Percentiles rank a stretch among this genome's conserved stretches.
These are phyloP conservation scores for Camelina sativa DNA, from an alignment of 345 rosid genomes.

Conservation along the genomic window DNA sequence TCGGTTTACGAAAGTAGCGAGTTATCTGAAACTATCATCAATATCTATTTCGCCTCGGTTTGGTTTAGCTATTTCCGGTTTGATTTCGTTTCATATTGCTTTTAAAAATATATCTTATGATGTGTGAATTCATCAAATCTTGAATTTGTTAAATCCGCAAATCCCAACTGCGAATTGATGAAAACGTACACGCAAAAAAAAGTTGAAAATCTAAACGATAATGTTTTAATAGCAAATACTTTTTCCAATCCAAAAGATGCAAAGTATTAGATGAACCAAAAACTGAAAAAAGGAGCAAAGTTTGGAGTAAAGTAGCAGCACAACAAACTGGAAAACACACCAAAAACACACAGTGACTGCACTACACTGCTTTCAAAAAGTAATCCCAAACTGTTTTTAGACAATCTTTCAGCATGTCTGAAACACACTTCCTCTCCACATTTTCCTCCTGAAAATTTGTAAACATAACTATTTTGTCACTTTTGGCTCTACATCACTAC, in stretches of 20 bases:
- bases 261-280: not conserved
- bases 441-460: slow-evolving; percentile 19
- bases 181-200: slow-evolving; percentile 32
- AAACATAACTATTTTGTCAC: no score
- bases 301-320: not conserved
- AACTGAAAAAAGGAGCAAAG: slow-evolving; percentile 3
- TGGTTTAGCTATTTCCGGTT: not conserved
- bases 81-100: not conserved
- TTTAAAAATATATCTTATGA: not conserved
- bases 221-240: not conserved
- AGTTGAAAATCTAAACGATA: slow-evolving; percentile 14
- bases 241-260: slow-evolving; percentile 18
- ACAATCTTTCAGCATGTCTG: slow-evolving; percentile 41
- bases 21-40: not conserved
- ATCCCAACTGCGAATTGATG: not conserved
- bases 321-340: slow-evolving; percentile 13
- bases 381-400: slow-evolving; percentile 24
- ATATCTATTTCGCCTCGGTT: not conserved
- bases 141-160: not conserved
- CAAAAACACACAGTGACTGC: slow-evolving; percentile 1
- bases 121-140: not conserved
- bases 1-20: not conserved
- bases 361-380: slow-evolving; percentile 26
- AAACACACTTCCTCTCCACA: slow-evolving; percentile 20
- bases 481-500: not conserved